Base-by-base conservation (phyloP, 2,329 filamentous ascomycete species). In the Incumbomyces delicatus region DNA sequence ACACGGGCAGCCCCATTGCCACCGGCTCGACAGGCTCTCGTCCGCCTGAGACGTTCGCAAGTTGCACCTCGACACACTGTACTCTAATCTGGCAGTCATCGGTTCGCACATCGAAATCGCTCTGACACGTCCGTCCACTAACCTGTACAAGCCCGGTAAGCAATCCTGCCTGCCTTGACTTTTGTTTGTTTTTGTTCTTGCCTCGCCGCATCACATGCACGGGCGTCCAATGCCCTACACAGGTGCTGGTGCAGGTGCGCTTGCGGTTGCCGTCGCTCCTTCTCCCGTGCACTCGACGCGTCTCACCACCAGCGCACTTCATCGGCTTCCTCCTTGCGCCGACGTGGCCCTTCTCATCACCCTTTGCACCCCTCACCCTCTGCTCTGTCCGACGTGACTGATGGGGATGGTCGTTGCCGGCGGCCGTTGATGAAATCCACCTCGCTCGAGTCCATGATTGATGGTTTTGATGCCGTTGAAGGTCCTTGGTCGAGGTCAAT, bases 81-180 rank as follows among this genome's bases (percentile, higher is more conserved):
- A 27, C 22, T 27, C 22, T 14, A 44, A 44, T 34, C 41, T 44
- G 41, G 41, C 33, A 45, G 30, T 42, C 40, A 42, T 54, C 53
- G 53, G 50, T 53, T 54, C 50, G 54, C 53, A 54, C 50, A 51
- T 52, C 50, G 48, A 41, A 46, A 51, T 50, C 55, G 51, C 54
- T 56, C 49, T 58, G 56, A 56, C 54, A 50, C 53, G 42, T 45
- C 42, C 41, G 49, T 51, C 53, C 51, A 41, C 48, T 52, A 50
- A 58, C 50, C 46, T 51, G 27, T 54, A 44, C 51, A 54, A 53
- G 50, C 46, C 51, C 31, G 55, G 56, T 53, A 51, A 49, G 49
- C 50, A 42, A 51, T 55, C 49, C 48, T 41, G 45, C 44, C 32
- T 41, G 31, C 39, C 33, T 17, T 50, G 12, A 33, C 48, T 34